A percentile compares a stretch with the other conserved stretches of the same genome.
phyloP scores from a whole-genome alignment of 441 rosid species.

The Mallotus repandus region DNA sequence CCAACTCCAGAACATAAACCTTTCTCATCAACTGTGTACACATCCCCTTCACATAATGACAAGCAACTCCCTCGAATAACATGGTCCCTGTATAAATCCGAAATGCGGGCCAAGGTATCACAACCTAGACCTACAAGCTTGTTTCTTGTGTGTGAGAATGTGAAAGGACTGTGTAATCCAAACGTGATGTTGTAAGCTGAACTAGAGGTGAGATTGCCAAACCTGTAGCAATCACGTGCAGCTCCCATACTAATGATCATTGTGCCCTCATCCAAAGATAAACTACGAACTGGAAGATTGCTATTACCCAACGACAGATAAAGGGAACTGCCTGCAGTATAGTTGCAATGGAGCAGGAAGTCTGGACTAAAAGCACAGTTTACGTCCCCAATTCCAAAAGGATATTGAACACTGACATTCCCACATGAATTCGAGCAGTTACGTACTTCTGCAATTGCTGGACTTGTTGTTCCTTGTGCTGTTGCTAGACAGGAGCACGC shows the following conservation, averaged over 20 bases:
- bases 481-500: too few relatives aligned
- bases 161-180: background rate
- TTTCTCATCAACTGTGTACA: background rate
- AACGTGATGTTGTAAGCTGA: too few relatives aligned
- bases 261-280: constrained; percentile 7
- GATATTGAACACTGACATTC: constrained; percentile 21
- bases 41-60: constrained; percentile 14
- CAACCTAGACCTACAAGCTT: constrained; percentile 29
- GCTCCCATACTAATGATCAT: background rate
- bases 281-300: background rate
- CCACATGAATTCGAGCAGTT: constrained; percentile 21
- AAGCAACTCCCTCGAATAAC: background rate
- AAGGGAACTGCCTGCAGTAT: background rate
- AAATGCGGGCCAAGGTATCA: constrained; percentile 19
- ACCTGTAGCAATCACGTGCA: constrained; percentile 8
- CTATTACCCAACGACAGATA: background rate
- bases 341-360: constrained; percentile 3
- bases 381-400: constrained; percentile 17
- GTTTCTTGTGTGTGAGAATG: constrained; percentile 26
- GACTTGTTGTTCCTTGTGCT: too few relatives aligned
- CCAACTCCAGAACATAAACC: constrained; percentile 34
- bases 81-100: background rate
- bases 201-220: background rate
- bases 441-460: background rate
- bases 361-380: background rate